Base-by-base conservation (phyloP, 2,329 filamentous ascomycete genomes). In the Drechslerella dactyloides region DNA sequence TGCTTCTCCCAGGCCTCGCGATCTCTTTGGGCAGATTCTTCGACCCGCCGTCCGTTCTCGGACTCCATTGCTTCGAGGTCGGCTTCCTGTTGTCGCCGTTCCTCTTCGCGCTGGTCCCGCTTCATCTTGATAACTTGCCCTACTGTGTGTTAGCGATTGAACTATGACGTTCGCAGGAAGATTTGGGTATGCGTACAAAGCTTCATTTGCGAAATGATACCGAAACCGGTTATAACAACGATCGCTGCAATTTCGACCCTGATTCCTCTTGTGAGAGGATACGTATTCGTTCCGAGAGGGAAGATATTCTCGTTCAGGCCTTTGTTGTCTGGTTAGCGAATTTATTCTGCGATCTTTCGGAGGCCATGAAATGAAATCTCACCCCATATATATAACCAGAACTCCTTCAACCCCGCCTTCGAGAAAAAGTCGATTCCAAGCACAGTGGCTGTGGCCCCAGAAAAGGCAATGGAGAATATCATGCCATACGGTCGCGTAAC, bases 301-400 rank as follows among this genome's bases (percentile, higher is more conserved):
- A 97, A 97, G 0, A 92, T 82, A 56, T 89, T 84, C 46, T 87
- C 82, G 78, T 97, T 97, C 42, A 97, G 80, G 51, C 81, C 85
- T 87, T 73, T 30, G 46, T 19, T 6, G 13, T 46, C 70, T 77
- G 54, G 75, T 72, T 30, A 17, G 56, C 19, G 19, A 51, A 59
- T 77, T 8, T 50, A 69, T 57, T 52, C 8, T 33, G 24, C 27
- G 19, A 65, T 44, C 27, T 0, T 11, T 8, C 19, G 19, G 30
- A 55, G 55, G 17, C 44, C 13, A 30, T 63, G 3, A 60, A 15
- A 54, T 35, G 23, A 17, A 68, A 15, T 78, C 84, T 79, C 78
- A 86, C 85, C 82, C 93, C 93, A 97, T 40, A 96, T 84, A 78
- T 96, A 97, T 4, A 91, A 85, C 93, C 93, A 97, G 75, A 97